phyloP scores from a whole-genome alignment of 192 early-diverging fungal species.

The Backusella tarrabulga region DNA sequence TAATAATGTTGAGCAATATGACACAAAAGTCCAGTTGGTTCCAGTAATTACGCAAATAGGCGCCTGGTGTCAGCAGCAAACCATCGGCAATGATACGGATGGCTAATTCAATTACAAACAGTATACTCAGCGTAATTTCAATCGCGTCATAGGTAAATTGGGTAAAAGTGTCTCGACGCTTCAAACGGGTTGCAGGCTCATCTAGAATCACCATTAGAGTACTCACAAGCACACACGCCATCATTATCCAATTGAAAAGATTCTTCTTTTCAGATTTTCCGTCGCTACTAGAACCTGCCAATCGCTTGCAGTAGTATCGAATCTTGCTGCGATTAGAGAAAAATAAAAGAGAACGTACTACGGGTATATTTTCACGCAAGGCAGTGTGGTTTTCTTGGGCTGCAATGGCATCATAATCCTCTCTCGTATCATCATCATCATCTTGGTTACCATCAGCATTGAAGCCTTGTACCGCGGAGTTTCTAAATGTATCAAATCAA shows the following conservation, averaged over 20 bases:
- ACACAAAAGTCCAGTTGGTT: slow-evolving; percentile 55
- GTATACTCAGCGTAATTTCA: slow-evolving; percentile 37
- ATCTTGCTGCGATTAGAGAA: slow-evolving; percentile 47
- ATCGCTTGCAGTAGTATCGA: slow-evolving; percentile 39
- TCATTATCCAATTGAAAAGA: slow-evolving; percentile 49
- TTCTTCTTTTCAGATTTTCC: slow-evolving; percentile 32
- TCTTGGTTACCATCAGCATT: neutral
- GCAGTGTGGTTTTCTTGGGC: slow-evolving; percentile 30
- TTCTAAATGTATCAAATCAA: neutral
- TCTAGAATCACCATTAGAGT: slow-evolving; percentile 32
- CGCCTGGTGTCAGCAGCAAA: slow-evolving; percentile 48
- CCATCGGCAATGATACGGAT: slow-evolving; percentile 58
- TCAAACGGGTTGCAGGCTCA: slow-evolving; percentile 24
- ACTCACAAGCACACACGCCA: slow-evolving; percentile 45
- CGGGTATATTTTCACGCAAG: neutral
- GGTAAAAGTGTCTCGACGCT: slow-evolving; percentile 6
- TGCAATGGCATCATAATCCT: slow-evolving; percentile 28
- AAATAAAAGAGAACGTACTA: slow-evolving; percentile 39
- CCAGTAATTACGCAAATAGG: slow-evolving; percentile 49
- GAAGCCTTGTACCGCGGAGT: neutral
- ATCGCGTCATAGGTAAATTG: slow-evolving; percentile 24
- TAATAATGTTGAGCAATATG: slow-evolving; percentile 40
- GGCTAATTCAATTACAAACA: slow-evolving; percentile 49
- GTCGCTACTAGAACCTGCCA: slow-evolving; percentile 36
- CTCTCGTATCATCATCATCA: slow-evolving; percentile 12